Conservation (phyloP, 2,329 filamentous ascomycete species). For the Botryotinia convoluta region DNA sequence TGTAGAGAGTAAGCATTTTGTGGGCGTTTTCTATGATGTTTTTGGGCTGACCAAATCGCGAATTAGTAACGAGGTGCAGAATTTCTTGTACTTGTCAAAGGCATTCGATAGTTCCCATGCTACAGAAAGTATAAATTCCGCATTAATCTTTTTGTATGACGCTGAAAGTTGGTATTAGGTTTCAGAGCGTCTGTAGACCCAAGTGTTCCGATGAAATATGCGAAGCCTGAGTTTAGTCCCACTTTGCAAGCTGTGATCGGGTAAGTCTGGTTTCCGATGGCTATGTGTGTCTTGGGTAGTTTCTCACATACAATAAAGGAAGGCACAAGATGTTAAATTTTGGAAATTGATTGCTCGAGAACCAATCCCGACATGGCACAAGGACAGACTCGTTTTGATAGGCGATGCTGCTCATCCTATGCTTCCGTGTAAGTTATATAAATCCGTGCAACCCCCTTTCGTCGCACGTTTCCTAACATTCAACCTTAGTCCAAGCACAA, state of each 20-base stretch:
- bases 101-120: neutral
- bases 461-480: neutral
- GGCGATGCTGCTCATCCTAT: neutral
- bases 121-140: neutral
- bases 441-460: neutral
- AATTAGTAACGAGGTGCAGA: neutral
- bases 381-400: neutral
- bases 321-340: neutral
- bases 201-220: neutral
- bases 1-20: neutral
- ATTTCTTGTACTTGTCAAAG: neutral
- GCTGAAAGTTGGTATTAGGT: neutral
- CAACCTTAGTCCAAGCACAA: neutral
- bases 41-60: neutral
- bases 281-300: neutral
- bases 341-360: neutral
- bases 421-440: neutral
- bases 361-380: neutral
- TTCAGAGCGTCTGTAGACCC: neutral
- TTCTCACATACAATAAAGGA: neutral
- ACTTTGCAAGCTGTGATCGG: neutral
- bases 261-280: neutral
- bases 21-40: neutral
- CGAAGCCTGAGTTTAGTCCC: neutral
- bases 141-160: neutral